Base-by-base conservation (phyloP, 345 rosid species). In the Rhodamnia argentea region DNA sequence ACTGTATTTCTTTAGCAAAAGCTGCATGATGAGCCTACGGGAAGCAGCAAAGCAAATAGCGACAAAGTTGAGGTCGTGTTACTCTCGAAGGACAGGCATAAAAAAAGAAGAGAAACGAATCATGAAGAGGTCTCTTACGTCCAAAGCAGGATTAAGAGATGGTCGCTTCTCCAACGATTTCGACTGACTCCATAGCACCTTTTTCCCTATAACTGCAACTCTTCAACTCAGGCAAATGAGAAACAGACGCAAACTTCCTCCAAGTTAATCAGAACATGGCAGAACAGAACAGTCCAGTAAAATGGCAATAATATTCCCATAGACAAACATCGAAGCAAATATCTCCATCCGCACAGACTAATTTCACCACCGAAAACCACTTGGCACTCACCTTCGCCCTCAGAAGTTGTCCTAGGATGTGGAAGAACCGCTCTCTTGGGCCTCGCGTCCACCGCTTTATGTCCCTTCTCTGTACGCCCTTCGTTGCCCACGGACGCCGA, bases 1-100 rank as follows among this genome's bases (percentile, higher is more conserved):
- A 96, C 84, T 93, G 98, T 85, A 96, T 89, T 91, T 95, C 97
- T 91, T 94, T 94, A 56, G 94, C 93, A 90, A 93, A 90, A 32
- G 92, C 96, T 23, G 90, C 95, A 89, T 92, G 95, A 86, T 86
- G 76, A 88, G 88, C 94, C 99, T 95, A 88, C 85, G 82, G 47
- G 87, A 85, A 64, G 52, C 29, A 83, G 20, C 27, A 32, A 82
- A 85, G 55, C 15, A 24, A 85, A 53, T 53, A 10, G 52, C 13
- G 52, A 57, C 64, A 26, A 26, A 83, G 59, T 42, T 52, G 37
- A 70, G 60, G 22, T 23, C 24, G 74, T 23, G 18, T 29, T 52
- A 40, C 83, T 24, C 52, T 37, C 62, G 8, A 22, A 4, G 52
- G 42, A 42, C 24, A 42, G 24, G 53, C 52, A 18, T 54, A n/a